A percentile compares a stretch with the other conserved stretches of the same genome.
phyloP scores from a whole-genome alignment of 2,329 filamentous ascomycete species.

The Verticillium tricorpus region DNA sequence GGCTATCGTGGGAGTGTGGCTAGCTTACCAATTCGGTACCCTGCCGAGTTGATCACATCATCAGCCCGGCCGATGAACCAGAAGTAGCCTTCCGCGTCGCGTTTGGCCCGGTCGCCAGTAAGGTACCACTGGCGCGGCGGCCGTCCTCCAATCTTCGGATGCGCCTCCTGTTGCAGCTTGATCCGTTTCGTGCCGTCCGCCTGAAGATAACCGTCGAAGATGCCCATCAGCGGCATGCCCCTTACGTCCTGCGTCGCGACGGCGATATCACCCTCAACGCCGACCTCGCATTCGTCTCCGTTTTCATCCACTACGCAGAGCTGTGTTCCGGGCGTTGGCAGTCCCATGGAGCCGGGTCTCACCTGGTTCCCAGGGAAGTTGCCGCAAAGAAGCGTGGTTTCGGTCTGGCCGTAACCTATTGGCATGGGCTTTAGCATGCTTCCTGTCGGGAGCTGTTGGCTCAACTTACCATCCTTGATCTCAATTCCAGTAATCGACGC shows the following conservation, averaged over 20 bases:
- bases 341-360: not conserved
- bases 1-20: not conserved
- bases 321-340: not conserved
- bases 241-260: not conserved
- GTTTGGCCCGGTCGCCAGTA: not conserved
- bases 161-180: not conserved
- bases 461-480: slow-evolving; percentile 1
- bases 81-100: not conserved
- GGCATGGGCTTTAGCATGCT: not conserved
- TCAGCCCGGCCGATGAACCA: slow-evolving; percentile 1
- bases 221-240: not conserved
- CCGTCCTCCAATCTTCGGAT: not conserved
- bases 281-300: not conserved
- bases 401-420: not conserved
- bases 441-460: not conserved
- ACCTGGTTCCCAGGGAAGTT: not conserved
- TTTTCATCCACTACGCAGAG: not conserved
- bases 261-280: not conserved
- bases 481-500: not conserved
- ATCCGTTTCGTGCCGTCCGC: not conserved
- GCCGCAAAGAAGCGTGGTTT: not conserved
- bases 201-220: slow-evolving; percentile 1
- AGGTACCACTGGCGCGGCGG: not conserved
- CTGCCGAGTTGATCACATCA: slow-evolving; percentile 1
- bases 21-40: not conserved